These are phyloP conservation scores for Brachypodium distachyon DNA, from an alignment of 202 grass and related monocot species.

Conservation along the genomic window DNA sequence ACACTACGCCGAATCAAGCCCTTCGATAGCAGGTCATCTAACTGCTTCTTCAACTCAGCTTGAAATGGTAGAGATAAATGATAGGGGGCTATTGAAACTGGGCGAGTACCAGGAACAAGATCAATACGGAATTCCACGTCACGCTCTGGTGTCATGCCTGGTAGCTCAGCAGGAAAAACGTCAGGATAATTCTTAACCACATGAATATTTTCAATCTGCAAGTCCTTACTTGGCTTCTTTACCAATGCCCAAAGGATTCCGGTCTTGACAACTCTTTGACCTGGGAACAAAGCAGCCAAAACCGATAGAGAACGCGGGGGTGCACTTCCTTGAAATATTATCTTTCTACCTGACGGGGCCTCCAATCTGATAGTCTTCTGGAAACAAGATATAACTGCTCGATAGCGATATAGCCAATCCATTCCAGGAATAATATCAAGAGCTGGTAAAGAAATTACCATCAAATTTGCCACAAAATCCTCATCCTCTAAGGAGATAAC, in stretches of 20 bases:
- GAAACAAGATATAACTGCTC: neutral
- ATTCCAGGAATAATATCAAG: neutral
- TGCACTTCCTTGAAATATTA: neutral
- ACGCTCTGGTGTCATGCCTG: neutral
- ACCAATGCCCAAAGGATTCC: neutral
- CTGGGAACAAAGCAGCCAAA: neutral
- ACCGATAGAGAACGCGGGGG: neutral
- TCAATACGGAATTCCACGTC: neutral
- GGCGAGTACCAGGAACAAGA: neutral
- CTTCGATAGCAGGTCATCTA: neutral
- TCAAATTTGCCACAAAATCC: neutral
- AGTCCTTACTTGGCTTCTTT: neutral
- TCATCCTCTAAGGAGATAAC: neutral
- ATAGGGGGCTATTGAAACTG: neutral
- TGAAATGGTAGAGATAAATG: neutral
- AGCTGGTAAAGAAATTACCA: neutral
- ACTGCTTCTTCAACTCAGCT: neutral
- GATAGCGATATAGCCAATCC: neutral
- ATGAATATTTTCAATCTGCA: neutral
- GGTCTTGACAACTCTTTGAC: neutral
- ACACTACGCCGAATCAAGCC: neutral
- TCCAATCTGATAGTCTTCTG: neutral
- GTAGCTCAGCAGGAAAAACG: neutral
- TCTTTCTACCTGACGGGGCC: neutral
- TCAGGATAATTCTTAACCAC: neutral